Evolutionary conservation across 202 grass and related monocot genomes (phyloP).

Genomic region (Brachypodium distachyon): DNA sequence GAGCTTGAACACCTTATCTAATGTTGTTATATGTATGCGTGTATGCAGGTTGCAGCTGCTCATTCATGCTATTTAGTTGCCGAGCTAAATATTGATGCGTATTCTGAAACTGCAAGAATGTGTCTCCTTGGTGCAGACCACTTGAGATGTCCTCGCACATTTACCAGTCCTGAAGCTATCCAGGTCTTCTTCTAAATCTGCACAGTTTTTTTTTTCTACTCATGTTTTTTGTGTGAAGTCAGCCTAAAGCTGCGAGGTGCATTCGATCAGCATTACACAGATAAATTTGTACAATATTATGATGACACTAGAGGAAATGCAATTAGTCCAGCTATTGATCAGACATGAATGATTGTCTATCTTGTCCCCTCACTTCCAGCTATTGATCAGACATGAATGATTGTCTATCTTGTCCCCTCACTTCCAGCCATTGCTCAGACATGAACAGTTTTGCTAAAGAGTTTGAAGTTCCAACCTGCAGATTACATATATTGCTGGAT

Average conservation of each 20-base stretch:
- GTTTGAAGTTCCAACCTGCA: background rate
- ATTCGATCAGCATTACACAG: background rate
- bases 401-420: background rate
- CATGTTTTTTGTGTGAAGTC: background rate
- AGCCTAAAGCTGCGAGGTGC: background rate
- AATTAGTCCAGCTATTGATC: background rate
- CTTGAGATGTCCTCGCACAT: constrained; percentile 84
- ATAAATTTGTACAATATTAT: constrained; percentile 1
- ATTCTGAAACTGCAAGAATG: constrained; percentile 82
- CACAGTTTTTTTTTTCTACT: background rate
- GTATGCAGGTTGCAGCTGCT: constrained; percentile 76
- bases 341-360: background rate
- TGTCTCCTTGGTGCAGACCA: constrained; percentile 88
- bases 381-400: background rate
- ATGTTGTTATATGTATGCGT: no score
- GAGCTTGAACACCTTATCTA: background rate
- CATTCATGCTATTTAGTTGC: constrained; percentile 93
- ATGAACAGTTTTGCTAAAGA: background rate
- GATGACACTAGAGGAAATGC: background rate
- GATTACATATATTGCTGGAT: background rate
- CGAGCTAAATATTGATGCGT: constrained; percentile 80
- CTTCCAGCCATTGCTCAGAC: background rate
- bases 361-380: background rate
- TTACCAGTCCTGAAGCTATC: constrained; percentile 68
- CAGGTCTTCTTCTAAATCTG: constrained; percentile 54